Base-by-base conservation (phyloP, 352 stramenopile species). In the Pythium phragmitis region DNA sequence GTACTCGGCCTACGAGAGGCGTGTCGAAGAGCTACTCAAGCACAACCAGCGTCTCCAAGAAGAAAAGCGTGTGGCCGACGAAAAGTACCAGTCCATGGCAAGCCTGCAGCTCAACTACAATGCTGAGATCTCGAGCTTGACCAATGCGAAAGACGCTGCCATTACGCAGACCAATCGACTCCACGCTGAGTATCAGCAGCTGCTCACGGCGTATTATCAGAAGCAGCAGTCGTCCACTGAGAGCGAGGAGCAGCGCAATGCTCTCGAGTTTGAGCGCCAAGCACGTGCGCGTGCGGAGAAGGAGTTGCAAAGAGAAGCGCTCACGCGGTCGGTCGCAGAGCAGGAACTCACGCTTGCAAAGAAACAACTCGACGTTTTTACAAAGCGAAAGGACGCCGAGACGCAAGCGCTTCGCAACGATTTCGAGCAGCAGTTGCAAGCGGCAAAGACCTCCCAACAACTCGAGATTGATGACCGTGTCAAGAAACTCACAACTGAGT, bases 291-390 rank as follows among this genome's bases (percentile, higher is more conserved):
- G 84, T 16, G 53, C 73, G 4, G 84, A 93, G 51, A 84, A 85
- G 36, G 77, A 88, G 19, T 64, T 93, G 13, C 67, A 74, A 17
- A 85, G 84, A 28, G 82, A 90, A 53, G 80, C 72, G 3, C 77
- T 88, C 46, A 77, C 75, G 19, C 72, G 75, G 5, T 75, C 72
- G n/a, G 61, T 92, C 7, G 70, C 76, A 0, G 80, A 90, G 52
- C 84, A 92, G 58, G 84, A 92, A 57, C 54, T 92, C n/a, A 69
- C 65, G 11, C 67, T 92, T 0, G 74, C 75, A n/a, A 89, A 90
- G 68, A 88, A 91, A 60, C 80, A 92, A 39, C 70, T 85, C 17
- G 81, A 85, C 6, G 79, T 91, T 45, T 66, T 78, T 43, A 62
- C 80, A 37, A 82, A 88, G 57, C 74, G 90, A 6, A 81, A 85